These are phyloP conservation scores for Carallia pectinifolia DNA, from an alignment of 345 rosid genomes.

Conservation along the genomic window DNA sequence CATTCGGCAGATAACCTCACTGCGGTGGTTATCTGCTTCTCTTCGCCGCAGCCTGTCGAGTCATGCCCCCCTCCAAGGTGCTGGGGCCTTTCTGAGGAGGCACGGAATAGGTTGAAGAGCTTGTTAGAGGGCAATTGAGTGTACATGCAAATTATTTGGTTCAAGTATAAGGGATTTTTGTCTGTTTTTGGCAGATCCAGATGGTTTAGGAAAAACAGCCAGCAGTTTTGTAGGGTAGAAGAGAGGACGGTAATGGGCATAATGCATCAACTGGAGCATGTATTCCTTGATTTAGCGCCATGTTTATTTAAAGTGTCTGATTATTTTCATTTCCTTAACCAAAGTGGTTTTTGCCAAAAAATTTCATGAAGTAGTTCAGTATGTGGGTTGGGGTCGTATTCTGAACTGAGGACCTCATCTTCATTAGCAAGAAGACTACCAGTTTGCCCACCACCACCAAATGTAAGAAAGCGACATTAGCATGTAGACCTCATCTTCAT, in stretches of 20 bases:
- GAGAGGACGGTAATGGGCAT: background rate
- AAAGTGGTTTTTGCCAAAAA: background rate
- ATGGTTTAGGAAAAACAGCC: constrained; percentile 36
- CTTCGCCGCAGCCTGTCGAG: constrained; percentile 23
- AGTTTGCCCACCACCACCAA: constrained; percentile 5
- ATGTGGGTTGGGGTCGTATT: background rate
- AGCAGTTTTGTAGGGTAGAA: constrained; percentile 46
- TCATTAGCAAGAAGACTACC: background rate
- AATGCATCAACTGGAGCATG: constrained; percentile 1
- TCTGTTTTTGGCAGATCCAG: constrained; percentile 50
- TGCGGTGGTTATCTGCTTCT: constrained; percentile 49
- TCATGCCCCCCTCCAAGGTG: constrained; percentile 44
- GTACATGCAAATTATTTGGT: constrained; percentile 17
- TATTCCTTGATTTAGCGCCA: background rate
- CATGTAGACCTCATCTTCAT: constrained; percentile 2
- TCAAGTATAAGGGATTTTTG: constrained; percentile 6
- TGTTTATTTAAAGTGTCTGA: background rate
- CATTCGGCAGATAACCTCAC: constrained; percentile 59
- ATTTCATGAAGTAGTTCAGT: background rate
- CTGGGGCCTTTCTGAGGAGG: constrained; percentile 55
- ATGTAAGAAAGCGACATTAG: background rate
- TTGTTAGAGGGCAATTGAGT: constrained; percentile 61
- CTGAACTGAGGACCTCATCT: background rate
- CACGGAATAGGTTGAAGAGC: constrained; percentile 49
- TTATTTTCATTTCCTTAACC: background rate